A percentile compares a stretch with the other conserved stretches of the same genome.
phyloP scores from a whole-genome alignment of 2,329 filamentous ascomycete genomes.

The Monosporascus sp. region DNA sequence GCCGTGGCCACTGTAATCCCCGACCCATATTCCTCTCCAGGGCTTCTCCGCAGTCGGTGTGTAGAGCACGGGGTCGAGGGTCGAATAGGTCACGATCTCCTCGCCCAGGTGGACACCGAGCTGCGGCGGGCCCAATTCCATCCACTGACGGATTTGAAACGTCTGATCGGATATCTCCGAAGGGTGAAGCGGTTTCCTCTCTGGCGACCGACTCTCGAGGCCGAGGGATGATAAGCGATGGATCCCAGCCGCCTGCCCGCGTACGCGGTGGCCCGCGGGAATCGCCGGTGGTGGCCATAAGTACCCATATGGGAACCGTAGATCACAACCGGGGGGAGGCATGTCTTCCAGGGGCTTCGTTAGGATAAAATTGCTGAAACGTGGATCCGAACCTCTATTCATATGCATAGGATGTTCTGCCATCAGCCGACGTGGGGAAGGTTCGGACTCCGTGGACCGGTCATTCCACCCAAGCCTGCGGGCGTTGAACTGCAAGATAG shows the following conservation, averaged over 20 bases:
- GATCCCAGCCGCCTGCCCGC: constrained; percentile 24
- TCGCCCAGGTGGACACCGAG: constrained; percentile 48
- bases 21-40: constrained; percentile 87
- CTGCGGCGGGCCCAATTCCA: constrained; percentile 52
- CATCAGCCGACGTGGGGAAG: constrained; percentile 32
- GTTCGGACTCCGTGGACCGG: constrained; percentile 8
- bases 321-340: constrained; percentile 23
- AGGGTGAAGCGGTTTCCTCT: constrained; percentile 33
- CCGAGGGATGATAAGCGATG: constrained; percentile 11
- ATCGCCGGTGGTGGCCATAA: constrained; percentile 74
- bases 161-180: constrained; percentile 61
- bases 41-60: constrained; percentile 75
- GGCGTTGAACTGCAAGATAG: constrained; percentile 55
- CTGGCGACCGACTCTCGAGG: constrained; percentile 15
- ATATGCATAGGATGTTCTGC: constrained; percentile 50
- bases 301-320: constrained; percentile 40
- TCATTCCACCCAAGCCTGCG: constrained; percentile 18
- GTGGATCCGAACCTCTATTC: constrained; percentile 38
- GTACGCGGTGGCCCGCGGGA: constrained; percentile 54
- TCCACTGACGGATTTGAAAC: constrained; percentile 74
- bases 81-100: constrained; percentile 59
- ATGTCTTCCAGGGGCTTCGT: constrained; percentile 44
- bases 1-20: constrained; percentile 82
- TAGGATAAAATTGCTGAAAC: constrained; percentile 65
- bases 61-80: constrained; percentile 69